Conservation (phyloP, 106 monocot genomes). For the Xerophyta viscosa region DNA sequence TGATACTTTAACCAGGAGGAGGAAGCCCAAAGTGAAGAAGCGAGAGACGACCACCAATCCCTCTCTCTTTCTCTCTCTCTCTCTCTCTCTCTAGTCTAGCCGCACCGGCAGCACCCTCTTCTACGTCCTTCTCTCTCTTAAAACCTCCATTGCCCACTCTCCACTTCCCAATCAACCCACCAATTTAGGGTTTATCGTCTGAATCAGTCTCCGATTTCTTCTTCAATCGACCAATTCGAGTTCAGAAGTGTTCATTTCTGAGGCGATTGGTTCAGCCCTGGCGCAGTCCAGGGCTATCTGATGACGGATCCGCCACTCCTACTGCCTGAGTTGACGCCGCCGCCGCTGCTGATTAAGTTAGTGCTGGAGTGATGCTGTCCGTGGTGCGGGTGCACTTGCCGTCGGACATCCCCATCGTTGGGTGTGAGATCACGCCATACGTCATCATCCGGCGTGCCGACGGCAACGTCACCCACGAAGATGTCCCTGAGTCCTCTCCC, state of each 20-base stretch:
- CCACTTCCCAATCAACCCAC: too few species aligned
- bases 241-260: background rate
- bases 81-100: too few species aligned
- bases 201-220: too few species aligned
- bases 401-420: conserved; percentile 74
- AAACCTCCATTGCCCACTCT: too few species aligned
- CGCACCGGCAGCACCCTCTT: too few species aligned
- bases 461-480: conserved; percentile 28
- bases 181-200: background rate
- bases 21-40: too few species aligned
- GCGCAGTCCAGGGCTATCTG: conserved; percentile 16
- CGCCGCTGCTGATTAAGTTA: background rate
- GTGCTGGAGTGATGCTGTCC: conserved; percentile 49
- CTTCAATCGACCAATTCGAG: background rate
- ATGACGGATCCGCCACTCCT: conserved; percentile 27
- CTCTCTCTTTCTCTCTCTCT: too few species aligned
- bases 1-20: too few species aligned
- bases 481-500: conserved; percentile 40
- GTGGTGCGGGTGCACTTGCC: conserved; percentile 62
- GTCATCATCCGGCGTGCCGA: conserved; percentile 49
- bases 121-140: too few species aligned
- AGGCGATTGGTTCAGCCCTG: conserved; percentile 15
- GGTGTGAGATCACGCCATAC: conserved; percentile 80
- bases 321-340: too few species aligned
- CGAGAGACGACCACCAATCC: too few species aligned